Evolutionary conservation across 306 rosid genomes (phyloP).

Genomic region (Sicyos baderoa): DNA sequence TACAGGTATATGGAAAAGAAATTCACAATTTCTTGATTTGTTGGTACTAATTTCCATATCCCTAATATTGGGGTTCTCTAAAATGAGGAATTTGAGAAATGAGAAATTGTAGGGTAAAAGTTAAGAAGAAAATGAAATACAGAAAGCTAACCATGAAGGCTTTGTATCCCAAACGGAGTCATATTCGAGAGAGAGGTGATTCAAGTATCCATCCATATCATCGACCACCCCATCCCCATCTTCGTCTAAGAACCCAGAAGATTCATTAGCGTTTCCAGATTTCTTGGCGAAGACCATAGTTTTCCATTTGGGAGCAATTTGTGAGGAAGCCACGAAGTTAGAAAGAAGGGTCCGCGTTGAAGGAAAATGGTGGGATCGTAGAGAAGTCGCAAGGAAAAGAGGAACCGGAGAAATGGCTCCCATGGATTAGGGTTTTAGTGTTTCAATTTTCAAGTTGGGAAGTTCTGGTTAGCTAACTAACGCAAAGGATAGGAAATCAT

Average conservation of each 20-base stretch:
- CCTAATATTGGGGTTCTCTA: background rate
- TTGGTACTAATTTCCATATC: background rate
- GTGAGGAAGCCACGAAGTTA: slow-evolving; percentile 17
- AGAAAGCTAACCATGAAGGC: slow-evolving; percentile 63
- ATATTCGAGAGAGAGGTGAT: slow-evolving; percentile 73
- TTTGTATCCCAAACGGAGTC: slow-evolving; percentile 97
- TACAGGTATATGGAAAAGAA: background rate
- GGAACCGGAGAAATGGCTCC: slow-evolving; percentile 31
- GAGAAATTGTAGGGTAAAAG: background rate
- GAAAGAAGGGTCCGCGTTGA: slow-evolving; percentile 24
- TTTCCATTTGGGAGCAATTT: slow-evolving; percentile 24
- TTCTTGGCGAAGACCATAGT: slow-evolving; percentile 27
- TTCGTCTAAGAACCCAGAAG: slow-evolving; percentile 61
- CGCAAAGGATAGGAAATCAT: background rate
- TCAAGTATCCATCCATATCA: slow-evolving; percentile 83
- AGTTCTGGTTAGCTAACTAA: background rate
- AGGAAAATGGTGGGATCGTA: slow-evolving; percentile 15
- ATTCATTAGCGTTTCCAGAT: slow-evolving; percentile 31
- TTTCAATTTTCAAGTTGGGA: no score
- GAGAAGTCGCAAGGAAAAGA: slow-evolving; percentile 22
- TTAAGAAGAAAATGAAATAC: background rate
- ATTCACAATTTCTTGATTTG: background rate
- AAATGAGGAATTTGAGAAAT: background rate
- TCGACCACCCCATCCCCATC: slow-evolving; percentile 52
- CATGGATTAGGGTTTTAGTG: slow-evolving; percentile 28